Base-by-base conservation (phyloP, 257 asterid species). In the Lavandula angustifolia region DNA sequence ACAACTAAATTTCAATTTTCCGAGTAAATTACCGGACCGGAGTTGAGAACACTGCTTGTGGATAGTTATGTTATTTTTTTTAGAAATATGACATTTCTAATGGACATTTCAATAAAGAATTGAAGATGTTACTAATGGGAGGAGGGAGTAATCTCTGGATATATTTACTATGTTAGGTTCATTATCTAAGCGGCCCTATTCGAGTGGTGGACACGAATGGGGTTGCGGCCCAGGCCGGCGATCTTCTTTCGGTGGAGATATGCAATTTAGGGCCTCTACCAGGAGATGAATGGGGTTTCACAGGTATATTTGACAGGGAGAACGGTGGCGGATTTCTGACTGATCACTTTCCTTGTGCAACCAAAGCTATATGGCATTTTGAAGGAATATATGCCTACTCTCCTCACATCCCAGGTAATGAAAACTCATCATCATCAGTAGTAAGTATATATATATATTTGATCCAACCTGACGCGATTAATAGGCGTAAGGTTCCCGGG, bases 271-370 rank as follows among this genome's bases (percentile, higher is more conserved):
- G 99, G 10, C 97, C 97, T 44, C 81, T 90, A 0, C 95, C 97
- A 0, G 97, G 99, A 35, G 96, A 94, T 14, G 97, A 90, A 74
- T 90, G 99, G 99, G 99, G 99, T 4, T 94, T 67, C 48, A 90
- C 99, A 31, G 97, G 97, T 55, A 90, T 90, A 33, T 87, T 87
- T 13, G 96, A 94, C 72, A 73, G 99, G 80, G 97, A 94, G 51
- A 90, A 90, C 54, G 97, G 97, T 17, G 97, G 96, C 6, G 99
- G 99, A 47, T 94, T 94, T 68, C 84, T 94, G 4, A 90, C 99
- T 0, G 97, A 94, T 54, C 96, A 90, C 54, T 94, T 87, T 64
- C 99, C 99, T 13, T 9, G 70, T 60, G 99, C 99, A 51, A 75
- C 94, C 54, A 90, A 92, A 74, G 96, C 92, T 46, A 94, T 94